Evolutionary conservation across 2,329 filamentous ascomycete genomes (phyloP).

Genomic region (Stemphylium vesicarium): DNA sequence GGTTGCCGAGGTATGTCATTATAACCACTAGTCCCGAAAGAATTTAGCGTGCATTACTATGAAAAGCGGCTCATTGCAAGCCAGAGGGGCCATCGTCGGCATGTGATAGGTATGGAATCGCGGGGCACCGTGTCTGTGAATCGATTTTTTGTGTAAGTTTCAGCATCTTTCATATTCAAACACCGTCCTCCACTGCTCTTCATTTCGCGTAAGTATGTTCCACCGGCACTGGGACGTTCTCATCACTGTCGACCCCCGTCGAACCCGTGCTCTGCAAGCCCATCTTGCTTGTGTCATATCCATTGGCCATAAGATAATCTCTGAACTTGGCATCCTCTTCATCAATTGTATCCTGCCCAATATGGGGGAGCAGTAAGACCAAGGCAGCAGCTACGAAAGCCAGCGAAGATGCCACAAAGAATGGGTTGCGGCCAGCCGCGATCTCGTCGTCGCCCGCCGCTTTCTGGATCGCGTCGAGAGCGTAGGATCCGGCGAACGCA

Average conservation of each 20-base stretch:
- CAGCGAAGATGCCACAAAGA: conserved; percentile 80
- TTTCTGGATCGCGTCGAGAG: conserved; percentile 70
- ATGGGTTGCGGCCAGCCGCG: conserved; percentile 79
- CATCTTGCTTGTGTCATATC: conserved; percentile 73
- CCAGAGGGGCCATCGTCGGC: too few relatives aligned
- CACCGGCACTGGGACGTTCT: conserved; percentile 7
- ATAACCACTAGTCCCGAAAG: neutral
- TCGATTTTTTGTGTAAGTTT: neutral
- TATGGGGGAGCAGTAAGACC: conserved; percentile 73
- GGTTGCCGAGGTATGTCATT: conserved; percentile 10
- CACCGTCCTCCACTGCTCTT: neutral
- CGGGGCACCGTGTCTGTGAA: neutral
- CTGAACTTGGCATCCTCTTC: conserved; percentile 79
- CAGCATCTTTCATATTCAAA: too few relatives aligned
- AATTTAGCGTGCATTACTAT: neutral
- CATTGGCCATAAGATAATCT: conserved; percentile 72
- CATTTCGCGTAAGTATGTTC: conserved; percentile 9
- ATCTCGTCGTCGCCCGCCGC: conserved; percentile 43
- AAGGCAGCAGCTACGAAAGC: conserved; percentile 74
- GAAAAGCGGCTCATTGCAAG: too few relatives aligned
- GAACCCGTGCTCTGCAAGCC: conserved; percentile 43
- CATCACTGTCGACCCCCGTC: conserved; percentile 21
- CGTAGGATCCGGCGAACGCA: conserved; percentile 84
- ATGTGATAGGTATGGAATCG: neutral
- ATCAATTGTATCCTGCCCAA: conserved; percentile 83